These are phyloP conservation scores for Aquilaria yunnanensis DNA, from an alignment of 345 rosid genomes.

Conservation along the genomic window DNA sequence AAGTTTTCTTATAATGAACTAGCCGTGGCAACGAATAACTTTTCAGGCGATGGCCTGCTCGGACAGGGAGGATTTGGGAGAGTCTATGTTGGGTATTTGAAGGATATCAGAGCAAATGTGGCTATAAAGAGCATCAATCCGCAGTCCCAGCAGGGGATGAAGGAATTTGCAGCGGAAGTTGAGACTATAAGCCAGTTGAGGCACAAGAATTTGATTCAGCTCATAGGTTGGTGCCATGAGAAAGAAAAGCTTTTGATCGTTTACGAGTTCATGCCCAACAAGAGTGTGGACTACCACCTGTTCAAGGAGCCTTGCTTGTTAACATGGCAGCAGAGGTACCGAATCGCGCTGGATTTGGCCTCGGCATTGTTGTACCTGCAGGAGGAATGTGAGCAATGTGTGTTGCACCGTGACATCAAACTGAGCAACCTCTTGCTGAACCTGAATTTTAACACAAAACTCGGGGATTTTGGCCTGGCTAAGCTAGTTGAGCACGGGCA, in stretches of 20 bases:
- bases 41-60: conserved; percentile 19
- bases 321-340: conserved; percentile 18
- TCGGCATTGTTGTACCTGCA: conserved; percentile 25
- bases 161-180: conserved; percentile 24
- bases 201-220: conserved; percentile 29
- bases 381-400: conserved; percentile 28
- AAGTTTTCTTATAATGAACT: conserved; percentile 17
- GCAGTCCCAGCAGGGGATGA: conserved; percentile 16
- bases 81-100: conserved; percentile 21
- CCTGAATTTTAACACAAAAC: conserved; percentile 20
- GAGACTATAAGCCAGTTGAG: conserved; percentile 29
- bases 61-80: conserved; percentile 32
- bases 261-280: conserved; percentile 31
- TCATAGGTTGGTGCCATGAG: conserved; percentile 38
- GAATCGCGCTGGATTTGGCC: conserved; percentile 21
- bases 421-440: conserved; percentile 18
- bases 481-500: conserved; percentile 23
- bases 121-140: conserved; percentile 23
- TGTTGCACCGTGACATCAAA: conserved; percentile 33
- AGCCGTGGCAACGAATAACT: conserved; percentile 22
- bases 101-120: not conserved
- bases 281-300: conserved; percentile 24
- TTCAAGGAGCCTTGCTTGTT: conserved; percentile 10
- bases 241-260: conserved; percentile 21
- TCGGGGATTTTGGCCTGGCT: conserved; percentile 29